Conservation (phyloP, 331 rosid species). For the Saraca asoca region DNA sequence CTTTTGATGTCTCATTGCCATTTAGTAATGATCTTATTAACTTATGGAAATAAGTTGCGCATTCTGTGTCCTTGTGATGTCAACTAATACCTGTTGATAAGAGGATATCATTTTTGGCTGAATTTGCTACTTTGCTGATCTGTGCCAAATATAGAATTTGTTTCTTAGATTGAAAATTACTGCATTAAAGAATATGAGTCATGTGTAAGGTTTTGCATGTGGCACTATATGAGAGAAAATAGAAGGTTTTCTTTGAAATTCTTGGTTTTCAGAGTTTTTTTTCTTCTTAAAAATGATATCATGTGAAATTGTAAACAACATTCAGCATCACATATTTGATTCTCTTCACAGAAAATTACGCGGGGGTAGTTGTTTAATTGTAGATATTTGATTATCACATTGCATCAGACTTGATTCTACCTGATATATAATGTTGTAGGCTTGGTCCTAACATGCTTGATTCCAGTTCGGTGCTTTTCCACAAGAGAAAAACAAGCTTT, state of each 20-base stretch:
- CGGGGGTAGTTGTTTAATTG: not conserved
- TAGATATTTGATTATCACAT: not conserved
- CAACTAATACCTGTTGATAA: too few relatives aligned
- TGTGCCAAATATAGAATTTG: not conserved
- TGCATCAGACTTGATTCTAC: not conserved
- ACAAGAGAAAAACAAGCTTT: too few relatives aligned
- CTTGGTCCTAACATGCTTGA: not conserved
- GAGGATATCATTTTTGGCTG: not conserved
- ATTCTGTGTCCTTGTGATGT: too few relatives aligned
- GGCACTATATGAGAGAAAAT: not conserved
- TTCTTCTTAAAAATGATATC: not conserved
- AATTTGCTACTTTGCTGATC: constrained; percentile 1
- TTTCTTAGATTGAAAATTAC: constrained; percentile 2
- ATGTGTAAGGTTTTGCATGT: too few relatives aligned
- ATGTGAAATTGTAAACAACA: not conserved
- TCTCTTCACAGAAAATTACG: not conserved
- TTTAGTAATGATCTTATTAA: too few relatives aligned
- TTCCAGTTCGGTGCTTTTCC: too few relatives aligned
- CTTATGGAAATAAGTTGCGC: too few relatives aligned
- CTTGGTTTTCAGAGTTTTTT: not conserved
- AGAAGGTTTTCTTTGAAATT: not conserved
- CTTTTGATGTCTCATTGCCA: too few relatives aligned
- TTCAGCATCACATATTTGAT: not conserved
- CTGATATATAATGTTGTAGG: not conserved
- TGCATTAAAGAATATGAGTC: too few relatives aligned